A percentile compares a stretch with the other conserved stretches of the same genome.
These are phyloP conservation scores for Aschersonia sp. DNA, from an alignment of 2,329 filamentous ascomycete species.

Conservation along the genomic window DNA sequence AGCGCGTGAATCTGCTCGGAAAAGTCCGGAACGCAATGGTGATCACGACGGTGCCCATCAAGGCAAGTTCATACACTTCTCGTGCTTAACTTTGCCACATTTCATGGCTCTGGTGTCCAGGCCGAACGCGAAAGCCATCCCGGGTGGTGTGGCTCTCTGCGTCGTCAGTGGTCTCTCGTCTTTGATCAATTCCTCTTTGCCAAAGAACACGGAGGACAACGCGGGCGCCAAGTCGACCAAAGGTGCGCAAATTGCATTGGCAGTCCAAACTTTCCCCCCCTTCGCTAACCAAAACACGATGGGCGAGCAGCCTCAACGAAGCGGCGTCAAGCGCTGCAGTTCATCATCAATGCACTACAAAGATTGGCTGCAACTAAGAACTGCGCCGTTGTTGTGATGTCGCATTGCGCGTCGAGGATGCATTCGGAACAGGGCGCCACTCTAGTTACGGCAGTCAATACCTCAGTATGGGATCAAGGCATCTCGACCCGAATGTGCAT, in stretches of 20 bases:
- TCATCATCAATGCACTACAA: slow-evolving; percentile 54
- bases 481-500: slow-evolving; percentile 60
- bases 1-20: slow-evolving; percentile 5
- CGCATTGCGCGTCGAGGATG: slow-evolving; percentile 72
- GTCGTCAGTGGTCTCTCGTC: slow-evolving; percentile 68
- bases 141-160: slow-evolving; percentile 48
- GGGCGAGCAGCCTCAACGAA: slow-evolving; percentile 23
- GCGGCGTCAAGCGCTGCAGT: slow-evolving; percentile 38
- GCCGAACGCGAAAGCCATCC: slow-evolving; percentile 48
- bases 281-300: slow-evolving; percentile 5
- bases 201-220: slow-evolving; percentile 34
- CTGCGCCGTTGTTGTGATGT: slow-evolving; percentile 60
- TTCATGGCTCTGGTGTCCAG: slow-evolving; percentile 60
- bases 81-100: slow-evolving; percentile 49
- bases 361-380: slow-evolving; percentile 61
- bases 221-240: slow-evolving; percentile 21
- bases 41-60: slow-evolving; percentile 9
- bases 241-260: slow-evolving; percentile 14
- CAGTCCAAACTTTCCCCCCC: background rate
- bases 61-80: slow-evolving; percentile 30
- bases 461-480: slow-evolving; percentile 65
- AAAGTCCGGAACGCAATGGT: slow-evolving; percentile 2
- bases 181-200: slow-evolving; percentile 63
- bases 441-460: slow-evolving; percentile 60
- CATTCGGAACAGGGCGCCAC: slow-evolving; percentile 50